Evolutionary conservation across 306 rosid species (phyloP).

Genomic region (Malus domestica): ASM211411v1 NC_041797.1:1673501-1674000

Average conservation of each 20-base stretch:
- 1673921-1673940: constrained; percentile 5
- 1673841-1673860: constrained; percentile 96
- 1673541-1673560: constrained; percentile 26
- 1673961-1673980: constrained; percentile 76
- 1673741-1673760: constrained; percentile 11
- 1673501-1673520: not conserved
- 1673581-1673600: constrained; percentile 71
- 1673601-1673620: constrained; percentile 77
- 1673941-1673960: not conserved
- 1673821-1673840: constrained; percentile 93
- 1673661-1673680: constrained; percentile 94
- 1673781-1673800: constrained; percentile 3
- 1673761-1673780: not conserved
- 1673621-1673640: constrained; percentile 94
- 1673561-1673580: constrained; percentile 82
- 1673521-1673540: not conserved
- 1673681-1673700: constrained; percentile 79
- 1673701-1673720: constrained; percentile 76
- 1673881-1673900: constrained; percentile 13
- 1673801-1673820: constrained; percentile 50
- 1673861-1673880: constrained; percentile 34
- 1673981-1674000: constrained; percentile 81
- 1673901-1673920: not conserved
- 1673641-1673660: constrained; percentile 85
- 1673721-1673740: constrained; percentile 35